A percentile compares a stretch with the other conserved stretches of the same genome.
These are phyloP conservation scores for Cetraspora pellucida DNA, from an alignment of 192 early-diverging fungal genomes.

Conservation along the genomic window DNA sequence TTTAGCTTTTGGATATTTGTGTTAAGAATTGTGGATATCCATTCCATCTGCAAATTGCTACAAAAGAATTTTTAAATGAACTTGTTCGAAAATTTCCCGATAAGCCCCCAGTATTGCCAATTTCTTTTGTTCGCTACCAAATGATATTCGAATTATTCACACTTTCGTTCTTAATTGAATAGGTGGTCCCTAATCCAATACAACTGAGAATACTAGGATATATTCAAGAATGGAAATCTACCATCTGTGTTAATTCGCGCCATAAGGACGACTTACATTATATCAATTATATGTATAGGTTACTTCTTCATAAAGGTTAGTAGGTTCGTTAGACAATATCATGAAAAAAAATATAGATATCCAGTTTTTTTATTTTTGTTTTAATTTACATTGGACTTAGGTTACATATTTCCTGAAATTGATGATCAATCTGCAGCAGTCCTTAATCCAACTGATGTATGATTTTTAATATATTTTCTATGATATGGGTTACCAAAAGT, in stretches of 20 bases:
- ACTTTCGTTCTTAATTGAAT: background rate
- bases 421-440: constrained; percentile 63
- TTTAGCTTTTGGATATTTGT: constrained; percentile 88
- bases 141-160: too few relatives aligned
- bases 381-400: constrained; percentile 37
- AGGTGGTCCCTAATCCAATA: constrained; percentile 68
- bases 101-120: constrained; percentile 65
- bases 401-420: constrained; percentile 76
- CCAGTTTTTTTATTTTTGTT: constrained; percentile 29
- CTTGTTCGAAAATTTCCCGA: constrained; percentile 94
- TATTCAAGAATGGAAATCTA: constrained; percentile 94
- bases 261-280: constrained; percentile 92
- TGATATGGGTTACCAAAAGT: background rate
- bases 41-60: constrained; percentile 93
- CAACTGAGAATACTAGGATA: constrained; percentile 87
- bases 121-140: too few relatives aligned
- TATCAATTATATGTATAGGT: constrained; percentile 93
- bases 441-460: constrained; percentile 58
- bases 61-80: constrained; percentile 97
- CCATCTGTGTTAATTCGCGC: constrained; percentile 82
- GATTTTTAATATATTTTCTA: constrained; percentile 2
- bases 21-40: constrained; percentile 99
- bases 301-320: constrained; percentile 84
- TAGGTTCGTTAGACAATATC: background rate
- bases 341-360: background rate